Conservation (phyloP, 2,329 filamentous ascomycete species). For the Biscogniauxia sp. region DNA sequence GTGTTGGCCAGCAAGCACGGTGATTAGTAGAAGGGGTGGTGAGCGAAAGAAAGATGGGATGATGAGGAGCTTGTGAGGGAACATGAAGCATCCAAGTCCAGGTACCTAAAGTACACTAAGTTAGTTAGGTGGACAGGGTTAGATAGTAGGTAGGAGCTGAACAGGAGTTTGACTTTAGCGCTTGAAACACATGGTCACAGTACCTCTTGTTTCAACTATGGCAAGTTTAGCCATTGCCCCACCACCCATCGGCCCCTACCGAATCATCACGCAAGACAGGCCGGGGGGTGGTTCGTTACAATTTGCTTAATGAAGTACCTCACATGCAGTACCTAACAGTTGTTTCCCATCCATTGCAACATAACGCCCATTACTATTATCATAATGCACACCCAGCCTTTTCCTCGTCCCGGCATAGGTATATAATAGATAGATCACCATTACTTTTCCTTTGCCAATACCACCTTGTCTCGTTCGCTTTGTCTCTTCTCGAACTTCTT, state of each 20-base stretch:
- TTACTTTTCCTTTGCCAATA: constrained; percentile 65
- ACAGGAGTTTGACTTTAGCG: not conserved
- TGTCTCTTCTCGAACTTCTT: constrained; percentile 73
- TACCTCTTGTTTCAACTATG: constrained; percentile 26
- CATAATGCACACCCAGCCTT: not conserved
- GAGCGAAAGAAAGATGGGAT: not conserved
- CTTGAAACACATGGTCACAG: constrained; percentile 28
- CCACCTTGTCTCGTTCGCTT: constrained; percentile 89
- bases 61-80: not conserved
- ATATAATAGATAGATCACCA: not conserved
- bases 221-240: constrained; percentile 13
- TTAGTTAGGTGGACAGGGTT: not conserved
- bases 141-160: too few relatives aligned
- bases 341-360: constrained; percentile 23
- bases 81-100: not conserved
- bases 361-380: too few relatives aligned
- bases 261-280: constrained; percentile 15
- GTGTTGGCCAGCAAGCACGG: constrained; percentile 28
- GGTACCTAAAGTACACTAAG: too few relatives aligned
- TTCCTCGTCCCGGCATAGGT: not conserved
- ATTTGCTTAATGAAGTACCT: not conserved
- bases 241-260: constrained; percentile 20
- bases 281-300: not conserved
- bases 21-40: constrained; percentile 5
- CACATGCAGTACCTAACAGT: constrained; percentile 20